phyloP scores from a whole-genome alignment of 148 eudicot species.

The Polygonum maritimum region DNA sequence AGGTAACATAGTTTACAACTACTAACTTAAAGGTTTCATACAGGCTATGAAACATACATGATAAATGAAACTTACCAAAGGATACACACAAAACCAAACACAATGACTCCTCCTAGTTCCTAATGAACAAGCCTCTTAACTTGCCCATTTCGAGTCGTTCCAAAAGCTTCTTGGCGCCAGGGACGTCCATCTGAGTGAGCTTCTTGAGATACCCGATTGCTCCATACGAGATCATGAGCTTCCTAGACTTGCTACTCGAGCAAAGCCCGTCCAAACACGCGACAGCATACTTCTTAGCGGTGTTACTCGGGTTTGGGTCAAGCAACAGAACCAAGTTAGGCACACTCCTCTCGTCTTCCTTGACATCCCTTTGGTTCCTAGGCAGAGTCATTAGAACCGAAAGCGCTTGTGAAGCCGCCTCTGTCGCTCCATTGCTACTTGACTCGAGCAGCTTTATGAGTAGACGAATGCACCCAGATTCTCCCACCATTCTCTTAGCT shows the following conservation, averaged over 20 bases:
- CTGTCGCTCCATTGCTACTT: constrained; percentile 48
- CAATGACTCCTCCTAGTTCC: constrained; percentile 28
- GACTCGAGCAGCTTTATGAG: constrained; percentile 74
- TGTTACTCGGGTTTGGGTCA: constrained; percentile 68
- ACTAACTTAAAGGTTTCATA: constrained; percentile 28
- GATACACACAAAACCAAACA: background rate
- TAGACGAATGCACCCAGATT: constrained; percentile 58
- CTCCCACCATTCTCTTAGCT: constrained; percentile 50
- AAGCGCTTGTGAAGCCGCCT: constrained; percentile 76
- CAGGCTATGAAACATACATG: constrained; percentile 42
- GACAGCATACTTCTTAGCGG: constrained; percentile 83
- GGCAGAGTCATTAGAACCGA: constrained; percentile 42
- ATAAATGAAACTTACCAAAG: background rate
- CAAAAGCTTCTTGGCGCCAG: constrained; percentile 75
- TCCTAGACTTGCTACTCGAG: constrained; percentile 74
- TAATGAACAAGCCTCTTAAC: constrained; percentile 47
- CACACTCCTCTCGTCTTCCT: constrained; percentile 68
- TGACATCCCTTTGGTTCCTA: constrained; percentile 57
- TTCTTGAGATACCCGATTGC: constrained; percentile 93
- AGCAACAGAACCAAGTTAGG: constrained; percentile 77
- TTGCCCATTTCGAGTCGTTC: constrained; percentile 71
- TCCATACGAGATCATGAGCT: constrained; percentile 82
- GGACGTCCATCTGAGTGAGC: constrained; percentile 69
- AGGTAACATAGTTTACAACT: background rate
- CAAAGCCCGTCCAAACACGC: constrained; percentile 45